Base-by-base conservation (phyloP, 73 alveolate genomes). In the Paramecium biaurelia region DNA sequence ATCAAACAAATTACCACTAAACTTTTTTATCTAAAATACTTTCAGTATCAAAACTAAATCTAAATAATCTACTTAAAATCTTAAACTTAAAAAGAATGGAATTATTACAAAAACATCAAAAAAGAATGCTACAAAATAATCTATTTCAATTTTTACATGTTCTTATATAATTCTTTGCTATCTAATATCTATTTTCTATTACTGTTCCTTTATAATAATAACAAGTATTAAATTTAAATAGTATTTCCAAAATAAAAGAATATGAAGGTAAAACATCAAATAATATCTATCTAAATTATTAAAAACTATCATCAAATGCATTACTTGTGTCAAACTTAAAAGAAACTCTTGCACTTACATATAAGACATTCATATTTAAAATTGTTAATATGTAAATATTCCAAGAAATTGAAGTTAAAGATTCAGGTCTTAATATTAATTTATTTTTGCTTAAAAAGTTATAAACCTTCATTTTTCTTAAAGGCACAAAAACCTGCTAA, bases 211-310 rank as follows among this genome's bases (percentile, higher is more conserved):
- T 79, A 45, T 45, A 12, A 79, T 79, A 79, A 34, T 18, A 79
- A 24, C 90, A 79, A 43, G 90, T 79, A 24, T 79, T 79, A 24
- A 79, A 79, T 24, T 79, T 79, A 45, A 79, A 34, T 8, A 79
- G 70, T 79, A 79, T 79, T 24, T 79, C 90, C 14, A 79, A n/a
- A 10, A 79, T 21, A 47, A 79, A 79, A 4, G 90, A 79, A 12
- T 79, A 79, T 15, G 90, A 79, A 10, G 90, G 90, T 23, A 79
- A 43, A 5, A 79, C 74, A 45, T 79, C 90, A 42, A 79, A 79
- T 20, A 79, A 45, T 21, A 79, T 26, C 14, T 21, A 43, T 45
- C 74, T 41, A 20, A 79, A 32, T 30, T 38, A 1, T 15, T 26
- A 18, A 21, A 79, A 79, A 10, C 49, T 24, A 47, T 79, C 90